A percentile compares a stretch with the other conserved stretches of the same genome.
phyloP scores from a whole-genome alignment of 2,329 filamentous ascomycete species.

The Laburnicola sp. region DNA sequence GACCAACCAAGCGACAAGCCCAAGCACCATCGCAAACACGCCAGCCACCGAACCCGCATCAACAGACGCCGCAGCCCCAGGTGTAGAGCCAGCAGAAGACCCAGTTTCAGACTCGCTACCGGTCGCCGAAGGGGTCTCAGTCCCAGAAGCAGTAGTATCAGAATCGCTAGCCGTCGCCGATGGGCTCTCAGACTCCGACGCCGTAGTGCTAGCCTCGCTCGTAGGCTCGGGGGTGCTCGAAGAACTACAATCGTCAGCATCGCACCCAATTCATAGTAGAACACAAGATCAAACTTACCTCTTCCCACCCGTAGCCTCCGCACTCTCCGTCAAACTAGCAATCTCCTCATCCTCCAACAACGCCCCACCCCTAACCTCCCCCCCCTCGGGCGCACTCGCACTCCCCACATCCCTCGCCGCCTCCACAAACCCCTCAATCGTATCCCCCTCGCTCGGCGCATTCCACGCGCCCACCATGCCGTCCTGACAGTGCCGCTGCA shows the following conservation, averaged over 20 bases:
- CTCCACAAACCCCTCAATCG: conserved; percentile 6
- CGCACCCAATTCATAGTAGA: background rate
- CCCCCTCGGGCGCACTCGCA: conserved; percentile 7
- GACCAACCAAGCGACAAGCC: conserved; percentile 8
- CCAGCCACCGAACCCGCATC: background rate
- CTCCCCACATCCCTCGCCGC: conserved; percentile 6
- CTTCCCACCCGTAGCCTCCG: too few relatives aligned
- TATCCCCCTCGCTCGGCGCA: conserved; percentile 13
- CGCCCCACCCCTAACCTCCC: conserved; percentile 15
- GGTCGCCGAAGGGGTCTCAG: background rate
- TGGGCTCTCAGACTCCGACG: background rate
- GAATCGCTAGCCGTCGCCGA: background rate
- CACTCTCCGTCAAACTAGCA: conserved; percentile 15
- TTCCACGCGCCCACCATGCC: conserved; percentile 31
- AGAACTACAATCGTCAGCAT: background rate
- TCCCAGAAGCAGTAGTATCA: background rate
- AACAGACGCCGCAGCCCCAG: background rate
- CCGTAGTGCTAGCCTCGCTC: background rate
- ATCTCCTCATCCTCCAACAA: conserved; percentile 21
- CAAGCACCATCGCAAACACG: conserved; percentile 4
- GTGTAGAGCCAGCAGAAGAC: background rate
- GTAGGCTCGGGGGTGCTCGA: background rate
- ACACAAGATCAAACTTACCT: background rate
- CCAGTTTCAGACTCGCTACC: background rate
- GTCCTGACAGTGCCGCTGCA: conserved; percentile 25